These are phyloP conservation scores for Manihot esculenta DNA, from an alignment of 441 rosid genomes.

Conservation along the genomic window DNA sequence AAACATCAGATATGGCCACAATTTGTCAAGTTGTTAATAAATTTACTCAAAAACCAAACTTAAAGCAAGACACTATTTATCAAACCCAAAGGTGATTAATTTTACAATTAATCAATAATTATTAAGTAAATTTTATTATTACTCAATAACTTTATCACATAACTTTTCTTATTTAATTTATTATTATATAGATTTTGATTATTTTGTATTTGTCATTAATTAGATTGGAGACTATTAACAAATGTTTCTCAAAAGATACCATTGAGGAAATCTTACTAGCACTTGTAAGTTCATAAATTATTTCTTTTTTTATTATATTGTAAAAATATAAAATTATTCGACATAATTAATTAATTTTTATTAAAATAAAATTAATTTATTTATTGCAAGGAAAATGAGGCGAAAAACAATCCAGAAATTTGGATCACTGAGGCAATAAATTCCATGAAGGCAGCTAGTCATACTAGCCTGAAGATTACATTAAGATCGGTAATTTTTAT, in stretches of 20 bases:
- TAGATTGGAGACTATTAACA: conserved; percentile 36
- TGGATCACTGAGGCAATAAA: conserved; percentile 35
- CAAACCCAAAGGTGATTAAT: background rate
- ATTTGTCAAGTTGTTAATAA: conserved; percentile 20
- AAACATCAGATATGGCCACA: conserved; percentile 4
- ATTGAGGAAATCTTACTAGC: conserved; percentile 37
- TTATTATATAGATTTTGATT: too few species aligned
- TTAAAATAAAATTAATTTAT: too few species aligned
- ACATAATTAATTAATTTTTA: too few species aligned
- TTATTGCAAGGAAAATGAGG: conserved; percentile 23
- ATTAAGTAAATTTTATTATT: background rate
- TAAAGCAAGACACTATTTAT: conserved; percentile 18
- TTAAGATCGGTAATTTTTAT: conserved; percentile 26
- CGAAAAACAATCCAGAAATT: conserved; percentile 13
- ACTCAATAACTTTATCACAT: too few species aligned
- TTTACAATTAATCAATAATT: too few species aligned
- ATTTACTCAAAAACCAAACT: conserved; percentile 7
- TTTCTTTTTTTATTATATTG: background rate
- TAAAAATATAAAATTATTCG: too few species aligned
- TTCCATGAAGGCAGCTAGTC: conserved; percentile 37
- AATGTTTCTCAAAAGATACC: conserved; percentile 37
- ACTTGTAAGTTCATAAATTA: conserved; percentile 42
- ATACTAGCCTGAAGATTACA: conserved; percentile 37
- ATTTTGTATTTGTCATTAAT: background rate
- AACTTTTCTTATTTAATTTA: too few species aligned